These are phyloP conservation scores for Fusarium piperis DNA, from an alignment of 2,329 filamentous ascomycete species.

Conservation along the genomic window DNA sequence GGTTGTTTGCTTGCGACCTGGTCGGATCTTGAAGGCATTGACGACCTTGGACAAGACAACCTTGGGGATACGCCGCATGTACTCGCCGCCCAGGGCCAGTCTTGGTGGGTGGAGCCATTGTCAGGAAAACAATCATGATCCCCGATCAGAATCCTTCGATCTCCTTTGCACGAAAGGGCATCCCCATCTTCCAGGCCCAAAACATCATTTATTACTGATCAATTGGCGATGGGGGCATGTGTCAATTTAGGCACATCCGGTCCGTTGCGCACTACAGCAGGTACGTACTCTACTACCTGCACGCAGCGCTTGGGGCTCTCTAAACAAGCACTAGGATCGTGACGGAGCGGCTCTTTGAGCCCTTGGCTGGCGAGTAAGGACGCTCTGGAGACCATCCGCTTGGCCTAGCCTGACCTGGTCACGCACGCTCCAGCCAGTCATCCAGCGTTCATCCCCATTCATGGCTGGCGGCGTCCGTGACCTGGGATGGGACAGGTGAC, in stretches of 20 bases:
- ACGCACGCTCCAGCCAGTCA: conserved; percentile 38
- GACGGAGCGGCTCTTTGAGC: conserved; percentile 42
- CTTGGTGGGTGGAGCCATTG: conserved; percentile 3
- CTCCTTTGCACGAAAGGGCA: conserved; percentile 2
- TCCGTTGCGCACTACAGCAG: conserved; percentile 17
- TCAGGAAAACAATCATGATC: conserved; percentile 10
- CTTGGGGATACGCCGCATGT: background rate
- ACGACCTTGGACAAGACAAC: background rate
- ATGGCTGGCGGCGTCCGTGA: conserved; percentile 29
- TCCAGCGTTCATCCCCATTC: conserved; percentile 30
- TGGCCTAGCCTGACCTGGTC: conserved; percentile 35
- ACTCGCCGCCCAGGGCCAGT: background rate
- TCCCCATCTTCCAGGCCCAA: conserved; percentile 7
- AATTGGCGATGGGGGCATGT: conserved; percentile 27
- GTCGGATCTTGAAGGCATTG: background rate
- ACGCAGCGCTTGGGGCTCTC: conserved; percentile 23
- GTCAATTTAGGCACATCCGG: conserved; percentile 26
- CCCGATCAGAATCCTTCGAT: conserved; percentile 6
- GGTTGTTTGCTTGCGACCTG: background rate
- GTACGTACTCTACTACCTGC: conserved; percentile 15
- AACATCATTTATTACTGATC: conserved; percentile 19
- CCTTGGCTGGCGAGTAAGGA: conserved; percentile 37
- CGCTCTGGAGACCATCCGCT: conserved; percentile 29
- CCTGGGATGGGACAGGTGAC: conserved; percentile 36
- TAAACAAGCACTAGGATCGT: conserved; percentile 42